These are phyloP conservation scores for Leccinum fibrillosum DNA, from an alignment of 768 basidiomycete species.

Conservation along the genomic window DNA sequence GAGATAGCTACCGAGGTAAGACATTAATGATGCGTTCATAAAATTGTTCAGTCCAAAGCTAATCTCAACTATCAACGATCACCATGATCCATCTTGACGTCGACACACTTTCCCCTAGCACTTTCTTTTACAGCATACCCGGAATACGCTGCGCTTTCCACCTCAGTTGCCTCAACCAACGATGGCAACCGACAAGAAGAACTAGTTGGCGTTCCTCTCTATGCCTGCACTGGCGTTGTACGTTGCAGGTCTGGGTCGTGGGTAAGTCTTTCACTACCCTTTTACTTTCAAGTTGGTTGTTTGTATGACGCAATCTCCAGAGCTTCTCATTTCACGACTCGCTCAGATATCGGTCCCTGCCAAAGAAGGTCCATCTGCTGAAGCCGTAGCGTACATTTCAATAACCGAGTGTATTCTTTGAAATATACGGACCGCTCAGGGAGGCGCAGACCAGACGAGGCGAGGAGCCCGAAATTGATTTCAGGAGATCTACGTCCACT, in stretches of 20 bases:
- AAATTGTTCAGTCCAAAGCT: no score
- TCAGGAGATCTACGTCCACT: no score
- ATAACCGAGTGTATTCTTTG: no score
- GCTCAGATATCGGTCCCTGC: slow-evolving; percentile 98
- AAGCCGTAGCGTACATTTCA: slow-evolving; percentile 73
- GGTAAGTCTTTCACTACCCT: slow-evolving; percentile 46
- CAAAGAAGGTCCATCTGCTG: slow-evolving; percentile 89
- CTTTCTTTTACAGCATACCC: no score
- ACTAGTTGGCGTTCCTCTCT: slow-evolving; percentile 83
- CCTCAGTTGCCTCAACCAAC: background rate
- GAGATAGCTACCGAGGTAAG: no score
- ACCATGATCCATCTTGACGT: no score
- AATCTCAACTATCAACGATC: no score
- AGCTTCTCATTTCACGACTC: slow-evolving; percentile 96
- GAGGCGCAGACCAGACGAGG: slow-evolving; percentile 85
- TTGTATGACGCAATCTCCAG: slow-evolving; percentile 36
- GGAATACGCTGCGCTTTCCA: no score
- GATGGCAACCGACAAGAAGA: slow-evolving; percentile 59
- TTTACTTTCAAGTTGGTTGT: background rate
- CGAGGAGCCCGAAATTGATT: slow-evolving; percentile 81
- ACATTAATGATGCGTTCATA: no score
- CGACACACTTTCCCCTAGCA: no score
- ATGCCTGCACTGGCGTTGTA: slow-evolving; percentile 96
- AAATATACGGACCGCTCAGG: slow-evolving; percentile 34
- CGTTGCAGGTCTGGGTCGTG: slow-evolving; percentile 97